These are phyloP conservation scores for Helichrysum umbraculigerum DNA, from an alignment of 129 eudicot genomes.

Conservation along the genomic window DNA sequence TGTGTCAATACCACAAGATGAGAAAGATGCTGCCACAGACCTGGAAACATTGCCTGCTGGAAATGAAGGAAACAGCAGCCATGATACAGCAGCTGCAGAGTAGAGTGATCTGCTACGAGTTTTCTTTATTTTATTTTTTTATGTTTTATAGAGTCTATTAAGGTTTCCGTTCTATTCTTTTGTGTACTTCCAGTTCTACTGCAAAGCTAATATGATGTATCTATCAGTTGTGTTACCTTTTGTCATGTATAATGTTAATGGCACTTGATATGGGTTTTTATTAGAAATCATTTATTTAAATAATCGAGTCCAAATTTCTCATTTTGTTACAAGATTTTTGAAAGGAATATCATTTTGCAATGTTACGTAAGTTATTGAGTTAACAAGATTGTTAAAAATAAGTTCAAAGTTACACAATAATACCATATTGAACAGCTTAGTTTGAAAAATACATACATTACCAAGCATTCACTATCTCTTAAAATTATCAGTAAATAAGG, in stretches of 20 bases:
- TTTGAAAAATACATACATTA: too few species aligned
- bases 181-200: not conserved
- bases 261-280: constrained; percentile 4
- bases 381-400: too few species aligned
- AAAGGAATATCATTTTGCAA: not conserved
- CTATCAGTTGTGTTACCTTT: not conserved
- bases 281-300: constrained; percentile 12
- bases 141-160: constrained; percentile 8
- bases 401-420: not conserved
- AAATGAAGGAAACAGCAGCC: constrained; percentile 36
- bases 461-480: too few species aligned
- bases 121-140: not conserved
- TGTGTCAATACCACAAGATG: constrained; percentile 38
- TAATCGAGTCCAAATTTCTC: constrained; percentile 1
- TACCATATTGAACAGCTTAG: not conserved
- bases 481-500: not conserved
- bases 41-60: constrained; percentile 41
- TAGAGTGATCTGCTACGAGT: constrained; percentile 6
- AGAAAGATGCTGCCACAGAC: constrained; percentile 49
- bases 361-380: not conserved
- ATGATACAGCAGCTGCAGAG: constrained; percentile 49
- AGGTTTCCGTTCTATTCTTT: constrained; percentile 12
- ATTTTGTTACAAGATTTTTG: not conserved
- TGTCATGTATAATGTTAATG: not conserved
- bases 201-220: constrained; percentile 11